These are phyloP conservation scores for Cucurbita argyrosperma DNA, from an alignment of 306 rosid genomes.

Conservation along the genomic window DNA sequence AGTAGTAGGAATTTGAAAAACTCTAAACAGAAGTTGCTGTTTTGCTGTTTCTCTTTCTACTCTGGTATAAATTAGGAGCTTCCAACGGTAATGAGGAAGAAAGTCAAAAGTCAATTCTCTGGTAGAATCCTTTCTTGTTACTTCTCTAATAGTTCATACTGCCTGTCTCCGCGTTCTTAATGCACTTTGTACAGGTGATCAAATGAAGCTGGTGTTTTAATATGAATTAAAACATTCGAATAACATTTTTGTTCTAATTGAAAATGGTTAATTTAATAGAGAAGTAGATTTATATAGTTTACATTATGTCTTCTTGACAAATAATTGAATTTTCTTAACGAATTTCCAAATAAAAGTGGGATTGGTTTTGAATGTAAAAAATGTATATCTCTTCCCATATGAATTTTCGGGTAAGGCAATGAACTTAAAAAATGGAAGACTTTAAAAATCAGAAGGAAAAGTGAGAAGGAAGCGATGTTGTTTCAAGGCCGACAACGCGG, in stretches of 20 bases:
- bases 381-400: too few species aligned
- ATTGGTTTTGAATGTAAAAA: neutral
- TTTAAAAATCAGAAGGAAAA: neutral
- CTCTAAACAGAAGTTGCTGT: too few species aligned
- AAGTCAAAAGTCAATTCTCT: neutral
- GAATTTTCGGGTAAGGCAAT: too few species aligned
- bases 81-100: neutral
- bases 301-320: neutral
- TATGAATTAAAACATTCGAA: neutral
- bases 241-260: neutral
- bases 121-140: too few species aligned
- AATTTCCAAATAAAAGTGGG: neutral
- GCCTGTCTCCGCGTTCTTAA: too few species aligned
- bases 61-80: neutral
- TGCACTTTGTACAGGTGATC: too few species aligned
- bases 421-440: neutral
- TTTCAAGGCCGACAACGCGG: constrained; percentile 4
- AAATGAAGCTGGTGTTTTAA: neutral
- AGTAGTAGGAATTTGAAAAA: too few species aligned
- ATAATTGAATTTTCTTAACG: neutral
- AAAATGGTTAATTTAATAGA: neutral
- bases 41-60: too few species aligned
- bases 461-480: neutral
- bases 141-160: too few species aligned
- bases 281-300: neutral